Base-by-base conservation (phyloP, 768 basidiomycete genomes). In the Multifurca ochricompacta region DNA sequence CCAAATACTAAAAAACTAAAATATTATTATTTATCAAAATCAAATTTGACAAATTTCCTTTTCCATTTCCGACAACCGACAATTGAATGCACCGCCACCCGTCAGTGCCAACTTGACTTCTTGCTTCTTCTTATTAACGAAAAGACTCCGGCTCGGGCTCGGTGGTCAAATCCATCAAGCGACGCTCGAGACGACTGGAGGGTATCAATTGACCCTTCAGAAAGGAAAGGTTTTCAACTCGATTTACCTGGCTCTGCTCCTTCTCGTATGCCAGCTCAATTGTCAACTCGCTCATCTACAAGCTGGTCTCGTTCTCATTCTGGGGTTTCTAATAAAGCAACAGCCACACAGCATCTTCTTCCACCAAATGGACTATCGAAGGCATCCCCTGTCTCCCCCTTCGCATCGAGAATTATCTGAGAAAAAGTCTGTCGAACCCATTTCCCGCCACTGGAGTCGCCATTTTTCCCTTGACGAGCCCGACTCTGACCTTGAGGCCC, bases 301-400 rank as follows among this genome's bases (percentile, higher is more conserved):
- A 45, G 37, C 58, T 48, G 48, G 37, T 35, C 40, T 23, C 47
- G 41, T 32, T 39, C 47, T 31, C 32, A 27, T 31, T 45, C 56
- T 10, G 27, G 47, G 14, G 30, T n/a, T 36, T 43, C 41, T 14
- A 18, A 37, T 30, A 44, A 21, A 48, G 41, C 59, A 44, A 44
- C 44, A 31, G 19, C 41, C 40, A 48, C 35, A 36, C 51, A 3
- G 35, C 43, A 10, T 41, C 57, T 41, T 44, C 53, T 9, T 49
- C 53, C 14, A 50, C 48, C n/a, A 49, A 36, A 58, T 54, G 59
- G 56, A 47, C 56, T 31, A 31, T 39, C 19, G 56, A 58, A 30
- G 59, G 58, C 51, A 45, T 28, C 9, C 10, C 52, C 47, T 58
- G 57, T 42, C 53, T 37, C 30, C 35, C 42, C 23, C 23, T 37